A percentile compares a stretch with the other conserved stretches of the same genome.
phyloP scores from a whole-genome alignment of 2,329 filamentous ascomycete species.

The Elsinoe batatas region DNA sequence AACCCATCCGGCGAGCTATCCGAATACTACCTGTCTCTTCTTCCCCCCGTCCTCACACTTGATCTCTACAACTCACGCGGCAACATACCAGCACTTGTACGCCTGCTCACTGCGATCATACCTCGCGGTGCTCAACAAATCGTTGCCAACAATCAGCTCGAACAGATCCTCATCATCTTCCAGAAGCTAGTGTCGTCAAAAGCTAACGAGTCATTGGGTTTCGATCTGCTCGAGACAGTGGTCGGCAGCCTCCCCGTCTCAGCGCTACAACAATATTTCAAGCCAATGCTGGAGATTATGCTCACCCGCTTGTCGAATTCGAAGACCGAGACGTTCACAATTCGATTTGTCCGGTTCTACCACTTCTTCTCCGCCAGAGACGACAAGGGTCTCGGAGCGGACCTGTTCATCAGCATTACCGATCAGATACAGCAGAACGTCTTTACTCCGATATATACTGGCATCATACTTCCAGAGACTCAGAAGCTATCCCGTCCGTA shows the following conservation, averaged over 20 bases:
- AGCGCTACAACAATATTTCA: slow-evolving; percentile 68
- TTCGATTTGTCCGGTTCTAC: slow-evolving; percentile 88
- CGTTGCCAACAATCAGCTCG: slow-evolving; percentile 67
- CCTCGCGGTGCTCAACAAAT: slow-evolving; percentile 66
- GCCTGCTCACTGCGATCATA: slow-evolving; percentile 75
- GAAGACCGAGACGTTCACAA: slow-evolving; percentile 74
- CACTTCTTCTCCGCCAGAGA: slow-evolving; percentile 76
- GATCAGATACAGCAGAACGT: slow-evolving; percentile 70
- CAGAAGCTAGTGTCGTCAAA: slow-evolving; percentile 77
- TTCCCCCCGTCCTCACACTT: slow-evolving; percentile 70
- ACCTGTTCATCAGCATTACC: slow-evolving; percentile 82
- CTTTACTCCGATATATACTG: slow-evolving; percentile 77
- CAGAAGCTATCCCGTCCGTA: slow-evolving; percentile 77
- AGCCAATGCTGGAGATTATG: slow-evolving; percentile 69
- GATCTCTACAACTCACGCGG: slow-evolving; percentile 82
- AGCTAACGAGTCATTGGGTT: slow-evolving; percentile 74
- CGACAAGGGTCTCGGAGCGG: slow-evolving; percentile 75
- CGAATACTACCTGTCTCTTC: slow-evolving; percentile 67
- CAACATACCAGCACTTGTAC: slow-evolving; percentile 83
- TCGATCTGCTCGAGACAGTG: slow-evolving; percentile 80
- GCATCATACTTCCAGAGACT: slow-evolving; percentile 78
- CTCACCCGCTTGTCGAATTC: slow-evolving; percentile 62
- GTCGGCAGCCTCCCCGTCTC: slow-evolving; percentile 63
- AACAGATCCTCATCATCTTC: slow-evolving; percentile 88
- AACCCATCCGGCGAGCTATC: slow-evolving; percentile 72